Base-by-base conservation (phyloP, 495 filamentous ascomycete species). In the Mytilinidion resinicola region DNA sequence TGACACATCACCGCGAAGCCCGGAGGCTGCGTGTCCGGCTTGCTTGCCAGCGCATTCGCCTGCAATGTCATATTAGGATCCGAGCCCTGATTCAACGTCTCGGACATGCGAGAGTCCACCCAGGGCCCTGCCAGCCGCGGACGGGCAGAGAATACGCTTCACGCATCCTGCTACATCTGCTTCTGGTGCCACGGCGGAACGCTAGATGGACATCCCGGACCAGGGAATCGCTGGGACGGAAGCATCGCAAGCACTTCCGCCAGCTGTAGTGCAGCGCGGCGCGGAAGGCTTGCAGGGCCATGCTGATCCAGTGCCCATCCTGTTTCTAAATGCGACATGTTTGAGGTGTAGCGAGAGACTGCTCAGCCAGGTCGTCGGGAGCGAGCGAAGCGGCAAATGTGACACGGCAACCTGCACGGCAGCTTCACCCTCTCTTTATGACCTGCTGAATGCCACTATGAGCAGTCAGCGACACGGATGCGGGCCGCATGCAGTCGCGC, bases 221-320 rank as follows among this genome's bases (percentile, higher is more conserved):
- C 25, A 30, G 25, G 25, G 25, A 30, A 30, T 30, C 25, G 25
- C 25, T 30, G 25, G 25, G 25, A 30, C 25, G 25, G 25, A 30
- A 30, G 25, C 25, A 30, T 30, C 25, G 25, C 25, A 6, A 30
- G 25, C 25, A 30, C 25, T 30, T 30, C 25, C 25, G 25, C 25
- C 25, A 30, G 25, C 25, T 30, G 25, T 30, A 30, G 25, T 30
- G 25, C 25, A 30, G 25, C 25, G 25, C 46, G 38, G 39, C 41
- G 50, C 50, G 57, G 57, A 37, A 50, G 57, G 62, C 62, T 56
- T 65, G 62, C 57, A 58, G 53, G 46, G 19, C 46, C 15, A 49
- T 25, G 46, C 46, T 50, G 52, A 64, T 46, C 48, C 11, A 11
- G 35, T 3, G 20, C 25, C 46, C 1, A 48, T n/a, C n/a, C n/a